Evolutionary conservation across 495 filamentous ascomycete genomes (phyloP), one percentile per base, ranked within the genome.

Genomic region (Penicillium ucsense): DNA sequence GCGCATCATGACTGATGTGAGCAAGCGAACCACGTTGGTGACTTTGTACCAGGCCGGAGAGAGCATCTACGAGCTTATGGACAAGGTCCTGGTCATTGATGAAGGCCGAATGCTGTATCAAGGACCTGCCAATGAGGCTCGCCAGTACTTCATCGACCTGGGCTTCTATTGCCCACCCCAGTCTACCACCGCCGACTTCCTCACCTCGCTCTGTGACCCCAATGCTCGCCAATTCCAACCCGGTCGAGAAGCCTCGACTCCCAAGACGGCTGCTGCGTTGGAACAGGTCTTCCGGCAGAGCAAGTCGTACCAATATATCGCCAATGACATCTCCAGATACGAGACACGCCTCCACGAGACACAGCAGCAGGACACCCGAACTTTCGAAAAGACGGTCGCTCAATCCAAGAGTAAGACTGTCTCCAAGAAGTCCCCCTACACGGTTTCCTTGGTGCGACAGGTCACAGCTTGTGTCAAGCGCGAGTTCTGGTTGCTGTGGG

Each of bases 31-130:
- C 4, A 90, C 86, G 1, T 72, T 94, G 32, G 87, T 88, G 20
- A 91, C 87, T 2, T 69, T 92, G 2, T 92, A 92, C 65, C 87
- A 92, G 58, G 86, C 86, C 2, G 84, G 87, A 43, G 82, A 92
- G 60, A 84, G 79, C 33, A 89, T 90, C 52, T 91, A 88, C 59
- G 76, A 90, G 54, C 68, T 86, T 3, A 86, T 91, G 82, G 83
- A 87, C 59, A 86, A 86, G 57, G 83, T 87, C 0, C 52, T 83
- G 45, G 75, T 87, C 29, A 81, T 87, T 43, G 80, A 84, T 49
- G 62, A 76, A 20, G 83, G 83, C 4, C 74, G 78, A 12, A 79
- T 81, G 70, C 72, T 87, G 33, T 87, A 76, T 62, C 71, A 80
- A 54, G 79, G 83, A 5, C 79, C 79, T 27, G 74, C 78, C 7